A percentile compares a stretch with the other conserved stretches of the same genome.
These are phyloP conservation scores for Blastobotrys illinoisensis DNA, from an alignment of 1,139 yeast genomes.

Conservation along the genomic window DNA sequence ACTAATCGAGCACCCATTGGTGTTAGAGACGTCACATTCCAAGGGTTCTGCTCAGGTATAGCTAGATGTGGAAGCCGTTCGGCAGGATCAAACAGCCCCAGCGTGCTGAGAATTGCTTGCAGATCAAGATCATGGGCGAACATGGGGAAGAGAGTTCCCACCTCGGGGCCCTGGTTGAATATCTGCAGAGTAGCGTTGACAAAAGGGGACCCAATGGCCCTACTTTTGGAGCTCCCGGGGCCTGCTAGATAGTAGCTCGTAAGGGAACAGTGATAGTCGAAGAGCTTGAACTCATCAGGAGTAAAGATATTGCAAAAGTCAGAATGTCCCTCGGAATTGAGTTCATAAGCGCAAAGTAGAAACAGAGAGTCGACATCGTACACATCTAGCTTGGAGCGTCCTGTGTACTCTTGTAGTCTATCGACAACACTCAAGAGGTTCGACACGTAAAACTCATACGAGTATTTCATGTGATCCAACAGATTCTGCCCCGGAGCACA, in stretches of 20 bases:
- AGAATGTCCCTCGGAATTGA: slow-evolving; percentile 45
- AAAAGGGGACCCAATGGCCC: slow-evolving; percentile 43
- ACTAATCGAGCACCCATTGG: slow-evolving; percentile 52
- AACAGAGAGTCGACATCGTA: slow-evolving; percentile 27
- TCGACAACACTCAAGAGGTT: slow-evolving; percentile 4
- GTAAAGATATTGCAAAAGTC: slow-evolving; percentile 50
- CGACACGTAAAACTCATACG: slow-evolving; percentile 4
- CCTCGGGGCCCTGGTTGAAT: slow-evolving; percentile 38
- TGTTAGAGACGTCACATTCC: slow-evolving; percentile 35
- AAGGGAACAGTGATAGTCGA: slow-evolving; percentile 43
- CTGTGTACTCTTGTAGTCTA: slow-evolving; percentile 6
- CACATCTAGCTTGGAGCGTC: background rate
- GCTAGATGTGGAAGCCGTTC: slow-evolving; percentile 1
- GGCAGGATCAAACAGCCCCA: slow-evolving; percentile 37
- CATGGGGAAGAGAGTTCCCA: slow-evolving; percentile 27
- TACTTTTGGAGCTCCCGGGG: slow-evolving; percentile 41
- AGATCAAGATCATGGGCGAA: slow-evolving; percentile 54
- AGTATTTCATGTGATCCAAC: slow-evolving; percentile 4
- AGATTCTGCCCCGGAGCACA: slow-evolving; percentile 6
- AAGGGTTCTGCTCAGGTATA: slow-evolving; percentile 5
- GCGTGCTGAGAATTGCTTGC: slow-evolving; percentile 40
- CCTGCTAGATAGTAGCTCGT: slow-evolving; percentile 45
- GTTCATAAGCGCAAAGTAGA: slow-evolving; percentile 50
- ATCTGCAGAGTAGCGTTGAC: slow-evolving; percentile 46
- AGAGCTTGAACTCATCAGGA: slow-evolving; percentile 42